phyloP scores from a whole-genome alignment of 2,329 filamentous ascomycete species.

The Microdochium nivale region DNA sequence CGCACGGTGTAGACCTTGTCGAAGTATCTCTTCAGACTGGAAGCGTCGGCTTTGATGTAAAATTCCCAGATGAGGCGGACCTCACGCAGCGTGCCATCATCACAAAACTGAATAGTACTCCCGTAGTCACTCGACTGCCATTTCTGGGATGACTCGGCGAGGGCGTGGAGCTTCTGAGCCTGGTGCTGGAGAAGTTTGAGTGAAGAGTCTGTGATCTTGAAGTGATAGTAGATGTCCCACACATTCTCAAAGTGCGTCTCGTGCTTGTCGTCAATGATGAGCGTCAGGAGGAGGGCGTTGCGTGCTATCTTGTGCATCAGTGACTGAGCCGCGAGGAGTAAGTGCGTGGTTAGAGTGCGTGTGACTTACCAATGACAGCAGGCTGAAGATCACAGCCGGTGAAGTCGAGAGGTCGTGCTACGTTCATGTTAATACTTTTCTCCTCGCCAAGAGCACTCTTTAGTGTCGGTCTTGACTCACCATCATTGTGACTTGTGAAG shows the following conservation, averaged over 20 bases:
- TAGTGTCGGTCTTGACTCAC: background rate
- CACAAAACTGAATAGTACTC: background rate
- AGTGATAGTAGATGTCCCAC: background rate
- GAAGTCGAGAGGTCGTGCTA: background rate
- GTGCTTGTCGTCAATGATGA: background rate
- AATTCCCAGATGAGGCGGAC: background rate
- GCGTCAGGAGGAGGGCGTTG: background rate
- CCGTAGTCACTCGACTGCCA: background rate
- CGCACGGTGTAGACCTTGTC: background rate
- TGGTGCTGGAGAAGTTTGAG: background rate
- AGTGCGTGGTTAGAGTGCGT: background rate
- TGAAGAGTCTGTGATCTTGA: background rate
- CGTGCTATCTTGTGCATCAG: background rate
- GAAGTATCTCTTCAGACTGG: background rate
- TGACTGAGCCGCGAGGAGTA: background rate
- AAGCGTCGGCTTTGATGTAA: background rate
- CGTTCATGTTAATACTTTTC: background rate
- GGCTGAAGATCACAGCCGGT: background rate
- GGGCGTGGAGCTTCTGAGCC: background rate
- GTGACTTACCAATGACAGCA: background rate
- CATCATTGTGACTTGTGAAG: conserved; percentile 39
- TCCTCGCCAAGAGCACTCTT: background rate
- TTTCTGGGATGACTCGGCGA: background rate
- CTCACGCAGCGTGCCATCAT: background rate
- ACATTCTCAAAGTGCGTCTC: background rate